Conservation (phyloP, 169 alveolate genomes). For the Eimeria falciformis region DNA sequence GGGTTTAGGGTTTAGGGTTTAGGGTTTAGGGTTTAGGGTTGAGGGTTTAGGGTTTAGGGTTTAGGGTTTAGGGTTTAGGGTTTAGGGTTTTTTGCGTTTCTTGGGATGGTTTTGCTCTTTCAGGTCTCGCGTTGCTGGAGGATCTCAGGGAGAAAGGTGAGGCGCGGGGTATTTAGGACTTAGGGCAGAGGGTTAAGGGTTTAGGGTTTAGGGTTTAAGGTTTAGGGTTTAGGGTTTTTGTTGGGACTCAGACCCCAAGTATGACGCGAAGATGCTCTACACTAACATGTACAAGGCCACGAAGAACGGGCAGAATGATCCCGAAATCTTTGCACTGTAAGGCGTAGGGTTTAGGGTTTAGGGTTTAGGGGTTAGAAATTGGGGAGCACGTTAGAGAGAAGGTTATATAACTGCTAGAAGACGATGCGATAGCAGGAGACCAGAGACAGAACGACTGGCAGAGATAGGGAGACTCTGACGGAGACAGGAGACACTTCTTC, state of each 20-base stretch:
- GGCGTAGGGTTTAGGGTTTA: background rate
- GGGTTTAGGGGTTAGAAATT: background rate
- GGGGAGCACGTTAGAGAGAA: background rate
- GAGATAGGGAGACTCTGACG: background rate
- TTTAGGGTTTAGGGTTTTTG: background rate
- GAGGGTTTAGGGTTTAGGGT: background rate
- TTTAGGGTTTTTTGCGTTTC: background rate
- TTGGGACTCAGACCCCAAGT: conserved; percentile 7
- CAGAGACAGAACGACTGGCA: background rate
- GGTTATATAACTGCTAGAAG: background rate
- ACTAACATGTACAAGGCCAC: conserved; percentile 61
- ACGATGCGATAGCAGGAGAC: background rate
- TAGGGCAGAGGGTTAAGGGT: background rate
- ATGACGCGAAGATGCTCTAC: conserved; percentile 46
- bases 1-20: conserved; percentile 27
- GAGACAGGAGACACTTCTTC: background rate
- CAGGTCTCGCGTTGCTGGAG: background rate
- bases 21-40: background rate
- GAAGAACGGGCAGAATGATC: background rate
- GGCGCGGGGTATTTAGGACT: background rate
- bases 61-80: conserved; percentile 15
- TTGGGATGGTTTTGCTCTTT: background rate
- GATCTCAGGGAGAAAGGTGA: conserved; percentile 27
- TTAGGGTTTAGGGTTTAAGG: conserved; percentile 7
- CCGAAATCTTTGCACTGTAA: background rate